These are phyloP conservation scores for Parastagonospora avenae DNA, from an alignment of 2,329 filamentous ascomycete genomes.

Conservation along the genomic window DNA sequence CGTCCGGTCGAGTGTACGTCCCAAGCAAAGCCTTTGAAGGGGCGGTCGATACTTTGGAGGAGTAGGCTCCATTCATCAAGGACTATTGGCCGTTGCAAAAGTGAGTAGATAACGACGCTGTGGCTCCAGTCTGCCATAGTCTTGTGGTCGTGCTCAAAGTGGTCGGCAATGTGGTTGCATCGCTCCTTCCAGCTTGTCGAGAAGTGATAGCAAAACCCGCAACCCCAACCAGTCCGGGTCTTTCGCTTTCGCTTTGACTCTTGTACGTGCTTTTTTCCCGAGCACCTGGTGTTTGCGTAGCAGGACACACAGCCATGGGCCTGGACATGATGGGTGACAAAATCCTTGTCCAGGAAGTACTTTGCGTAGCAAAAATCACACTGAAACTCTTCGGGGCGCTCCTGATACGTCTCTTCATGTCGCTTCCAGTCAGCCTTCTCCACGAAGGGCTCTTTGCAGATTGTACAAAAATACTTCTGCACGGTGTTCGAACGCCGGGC, in stretches of 20 bases:
- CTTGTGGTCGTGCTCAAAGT: conserved; percentile 60
- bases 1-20: conserved; percentile 30
- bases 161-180: conserved; percentile 68
- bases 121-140: conserved; percentile 69
- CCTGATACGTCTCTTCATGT: conserved; percentile 71
- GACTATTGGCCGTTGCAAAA: conserved; percentile 66
- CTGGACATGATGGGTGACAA: conserved; percentile 67
- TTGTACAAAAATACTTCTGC: conserved; percentile 47
- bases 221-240: conserved; percentile 66
- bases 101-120: conserved; percentile 67
- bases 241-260: conserved; percentile 42
- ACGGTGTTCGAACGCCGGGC: conserved; percentile 23
- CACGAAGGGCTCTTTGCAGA: conserved; percentile 64
- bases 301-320: conserved; percentile 63
- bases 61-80: conserved; percentile 58
- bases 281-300: conserved; percentile 45
- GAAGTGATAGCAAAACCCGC: conserved; percentile 68
- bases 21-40: conserved; percentile 24
- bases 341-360: conserved; percentile 69
- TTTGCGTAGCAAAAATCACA: conserved; percentile 68
- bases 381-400: conserved; percentile 67
- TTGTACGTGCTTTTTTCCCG: conserved; percentile 54
- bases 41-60: conserved; percentile 20
- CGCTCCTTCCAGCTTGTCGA: conserved; percentile 65
- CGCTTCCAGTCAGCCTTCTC: conserved; percentile 71